phyloP scores from a whole-genome alignment of 2,329 filamentous ascomycete species.

The Arthrobotrys megalospora region DNA sequence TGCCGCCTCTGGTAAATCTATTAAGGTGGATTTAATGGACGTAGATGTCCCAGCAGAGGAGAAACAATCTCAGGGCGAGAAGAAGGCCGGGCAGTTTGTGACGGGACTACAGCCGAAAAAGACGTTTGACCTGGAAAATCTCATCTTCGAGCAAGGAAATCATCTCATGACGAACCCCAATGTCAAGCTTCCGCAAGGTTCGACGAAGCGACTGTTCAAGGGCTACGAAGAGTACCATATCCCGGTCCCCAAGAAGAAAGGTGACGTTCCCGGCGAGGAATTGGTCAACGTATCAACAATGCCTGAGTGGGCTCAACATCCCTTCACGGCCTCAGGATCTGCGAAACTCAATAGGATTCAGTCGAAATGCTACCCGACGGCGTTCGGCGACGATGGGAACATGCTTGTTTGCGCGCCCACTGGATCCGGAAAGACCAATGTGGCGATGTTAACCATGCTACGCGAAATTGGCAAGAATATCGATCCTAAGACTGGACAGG shows the following conservation, averaged over 20 bases:
- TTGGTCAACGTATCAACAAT: slow-evolving; percentile 88
- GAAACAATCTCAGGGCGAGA: slow-evolving; percentile 72
- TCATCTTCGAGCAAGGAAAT: slow-evolving; percentile 97
- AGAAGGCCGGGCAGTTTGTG: slow-evolving; percentile 73
- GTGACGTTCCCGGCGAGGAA: slow-evolving; percentile 80
- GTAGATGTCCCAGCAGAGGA: slow-evolving; percentile 78
- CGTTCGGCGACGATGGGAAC: slow-evolving; percentile 94
- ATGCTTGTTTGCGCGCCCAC: slow-evolving; percentile 98
- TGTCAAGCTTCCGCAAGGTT: slow-evolving; percentile 92
- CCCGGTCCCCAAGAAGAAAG: slow-evolving; percentile 88
- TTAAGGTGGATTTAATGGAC: slow-evolving; percentile 88
- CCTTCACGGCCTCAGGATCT: slow-evolving; percentile 80
- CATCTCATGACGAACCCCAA: slow-evolving; percentile 99
- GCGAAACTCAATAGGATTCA: slow-evolving; percentile 95
- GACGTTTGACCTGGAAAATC: slow-evolving; percentile 92
- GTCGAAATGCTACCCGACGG: slow-evolving; percentile 90
- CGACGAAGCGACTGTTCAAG: slow-evolving; percentile 95
- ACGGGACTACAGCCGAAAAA: slow-evolving; percentile 89
- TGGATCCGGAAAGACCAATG: slow-evolving; percentile 97
- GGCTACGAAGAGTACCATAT: slow-evolving; percentile 99
- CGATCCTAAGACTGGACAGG: slow-evolving; percentile 88
- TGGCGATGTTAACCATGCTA: slow-evolving; percentile 96
- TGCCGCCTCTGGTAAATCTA: slow-evolving; percentile 74
- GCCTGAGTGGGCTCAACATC: slow-evolving; percentile 89
- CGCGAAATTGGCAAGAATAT: slow-evolving; percentile 97